Percentiles rank a stretch among this genome's conserved stretches.
Conservation (phyloP, 257 asterid species). For the Coffea canephora region DNA sequence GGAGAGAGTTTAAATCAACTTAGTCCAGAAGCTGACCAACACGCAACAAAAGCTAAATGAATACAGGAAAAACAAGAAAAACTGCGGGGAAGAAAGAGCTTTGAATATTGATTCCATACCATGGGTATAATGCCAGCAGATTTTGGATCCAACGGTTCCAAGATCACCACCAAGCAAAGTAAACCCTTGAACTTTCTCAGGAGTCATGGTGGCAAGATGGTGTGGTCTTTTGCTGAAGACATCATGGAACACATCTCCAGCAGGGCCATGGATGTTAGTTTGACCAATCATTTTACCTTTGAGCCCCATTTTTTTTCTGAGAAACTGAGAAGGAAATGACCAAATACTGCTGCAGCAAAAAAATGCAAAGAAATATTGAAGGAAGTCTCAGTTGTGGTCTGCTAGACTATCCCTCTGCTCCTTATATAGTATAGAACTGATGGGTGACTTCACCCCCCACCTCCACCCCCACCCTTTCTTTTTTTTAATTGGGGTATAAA, state of each 20-base stretch:
- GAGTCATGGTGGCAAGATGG: conserved; percentile 12
- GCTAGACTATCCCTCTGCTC: background rate
- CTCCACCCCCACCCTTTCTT: too few relatives aligned
- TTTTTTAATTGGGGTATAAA: too few relatives aligned
- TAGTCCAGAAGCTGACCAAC: background rate
- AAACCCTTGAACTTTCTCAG: conserved; percentile 13
- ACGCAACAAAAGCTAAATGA: background rate
- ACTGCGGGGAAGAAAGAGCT: too few relatives aligned
- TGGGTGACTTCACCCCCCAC: too few relatives aligned
- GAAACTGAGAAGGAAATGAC: background rate
- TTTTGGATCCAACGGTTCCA: conserved; percentile 14
- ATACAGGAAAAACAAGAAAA: background rate
- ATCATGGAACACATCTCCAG: conserved; percentile 28
- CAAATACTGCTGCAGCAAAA: background rate
- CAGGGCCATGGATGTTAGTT: conserved; percentile 20
- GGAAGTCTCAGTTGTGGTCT: background rate
- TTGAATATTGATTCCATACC: background rate
- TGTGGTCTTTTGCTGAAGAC: conserved; percentile 19
- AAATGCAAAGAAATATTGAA: background rate
- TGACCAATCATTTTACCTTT: conserved; percentile 22
- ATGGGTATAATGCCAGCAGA: conserved; percentile 20
- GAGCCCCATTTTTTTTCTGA: conserved; percentile 12
- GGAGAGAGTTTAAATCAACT: too few relatives aligned
- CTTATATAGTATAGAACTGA: background rate
- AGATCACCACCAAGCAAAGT: conserved; percentile 18